Evolutionary conservation across 192 early-diverging fungal genomes (phyloP).

Genomic region (Kappamyces sp.): DNA sequence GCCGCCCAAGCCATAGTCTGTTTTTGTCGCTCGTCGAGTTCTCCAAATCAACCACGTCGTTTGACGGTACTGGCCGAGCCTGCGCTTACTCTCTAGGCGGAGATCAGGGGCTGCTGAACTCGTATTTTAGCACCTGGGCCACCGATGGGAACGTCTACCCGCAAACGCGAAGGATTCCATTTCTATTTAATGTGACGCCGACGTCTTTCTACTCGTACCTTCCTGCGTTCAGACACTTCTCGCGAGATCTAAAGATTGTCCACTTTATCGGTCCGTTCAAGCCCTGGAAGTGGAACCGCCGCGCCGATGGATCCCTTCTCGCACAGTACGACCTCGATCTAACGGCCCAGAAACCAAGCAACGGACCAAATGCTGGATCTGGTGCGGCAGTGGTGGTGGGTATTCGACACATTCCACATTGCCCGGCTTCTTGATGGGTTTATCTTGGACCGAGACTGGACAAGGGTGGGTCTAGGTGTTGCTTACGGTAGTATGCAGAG

Average conservation of each 20-base stretch:
- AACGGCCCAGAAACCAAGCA: conserved; percentile 24
- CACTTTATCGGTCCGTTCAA: conserved; percentile 88
- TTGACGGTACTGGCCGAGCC: conserved; percentile 64
- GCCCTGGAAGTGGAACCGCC: conserved; percentile 80
- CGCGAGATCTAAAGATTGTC: conserved; percentile 64
- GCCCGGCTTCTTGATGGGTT: neutral
- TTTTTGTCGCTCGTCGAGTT: conserved; percentile 48
- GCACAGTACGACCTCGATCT: conserved; percentile 17
- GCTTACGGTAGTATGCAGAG: too few species aligned
- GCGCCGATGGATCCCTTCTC: conserved; percentile 51
- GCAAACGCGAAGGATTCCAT: conserved; percentile 68
- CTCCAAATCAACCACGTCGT: conserved; percentile 56
- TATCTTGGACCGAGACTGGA: conserved; percentile 12
- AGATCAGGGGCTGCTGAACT: conserved; percentile 91
- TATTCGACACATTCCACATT: conserved; percentile 41
- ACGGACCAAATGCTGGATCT: conserved; percentile 49
- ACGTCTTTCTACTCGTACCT: conserved; percentile 70
- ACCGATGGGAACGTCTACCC: neutral
- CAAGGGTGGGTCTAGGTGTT: neutral
- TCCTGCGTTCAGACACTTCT: conserved; percentile 77
- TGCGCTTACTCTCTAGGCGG: conserved; percentile 49
- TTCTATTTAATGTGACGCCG: conserved; percentile 86
- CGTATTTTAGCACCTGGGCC: conserved; percentile 73
- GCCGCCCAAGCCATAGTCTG: conserved; percentile 42
- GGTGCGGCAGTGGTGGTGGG: conserved; percentile 68